These are phyloP conservation scores for Arthrinium puccinioides DNA, from an alignment of 2,329 filamentous ascomycete genomes.

Conservation along the genomic window DNA sequence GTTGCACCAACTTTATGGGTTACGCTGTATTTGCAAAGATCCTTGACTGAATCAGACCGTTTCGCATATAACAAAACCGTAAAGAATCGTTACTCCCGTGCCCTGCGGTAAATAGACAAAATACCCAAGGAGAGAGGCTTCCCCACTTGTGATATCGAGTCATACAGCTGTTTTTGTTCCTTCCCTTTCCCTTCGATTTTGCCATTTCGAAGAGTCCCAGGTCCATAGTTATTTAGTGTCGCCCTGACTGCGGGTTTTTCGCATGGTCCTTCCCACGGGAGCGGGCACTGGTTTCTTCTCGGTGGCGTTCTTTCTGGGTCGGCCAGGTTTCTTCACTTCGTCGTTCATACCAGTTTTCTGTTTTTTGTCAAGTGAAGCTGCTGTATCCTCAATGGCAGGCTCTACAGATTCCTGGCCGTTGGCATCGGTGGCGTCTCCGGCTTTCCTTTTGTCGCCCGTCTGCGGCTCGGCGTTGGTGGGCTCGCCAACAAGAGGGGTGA, in stretches of 20 bases:
- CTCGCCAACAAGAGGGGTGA: conserved; percentile 1
- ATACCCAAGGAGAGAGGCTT: too few species aligned
- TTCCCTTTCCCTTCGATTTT: too few species aligned
- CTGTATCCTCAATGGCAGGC: conserved; percentile 4
- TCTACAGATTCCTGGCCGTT: conserved; percentile 8
- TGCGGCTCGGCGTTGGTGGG: conserved; percentile 7
- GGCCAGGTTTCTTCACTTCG: conserved; percentile 22
- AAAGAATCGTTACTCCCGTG: too few species aligned
- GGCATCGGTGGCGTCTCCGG: conserved; percentile 9
- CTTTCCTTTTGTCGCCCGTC: conserved; percentile 19
- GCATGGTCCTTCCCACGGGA: conserved; percentile 25
- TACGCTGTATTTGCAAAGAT: too few species aligned
- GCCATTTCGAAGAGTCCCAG: too few species aligned
- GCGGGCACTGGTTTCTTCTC: conserved; percentile 22
- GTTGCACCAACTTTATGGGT: too few species aligned
- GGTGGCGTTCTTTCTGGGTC: conserved; percentile 28
- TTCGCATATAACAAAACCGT: too few species aligned
- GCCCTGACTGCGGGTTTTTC: conserved; percentile 33
- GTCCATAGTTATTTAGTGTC: conserved; percentile 10
- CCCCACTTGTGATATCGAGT: too few species aligned
- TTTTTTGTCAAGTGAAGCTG: neutral
- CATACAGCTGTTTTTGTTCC: too few species aligned
- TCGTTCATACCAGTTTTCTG: conserved; percentile 13
- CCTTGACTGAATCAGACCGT: too few species aligned
- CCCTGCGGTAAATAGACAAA: too few species aligned